A percentile compares a stretch with the other conserved stretches of the same genome.
Conservation (phyloP, 257 asterid genomes). For the Jaltomata sinuosa region DNA sequence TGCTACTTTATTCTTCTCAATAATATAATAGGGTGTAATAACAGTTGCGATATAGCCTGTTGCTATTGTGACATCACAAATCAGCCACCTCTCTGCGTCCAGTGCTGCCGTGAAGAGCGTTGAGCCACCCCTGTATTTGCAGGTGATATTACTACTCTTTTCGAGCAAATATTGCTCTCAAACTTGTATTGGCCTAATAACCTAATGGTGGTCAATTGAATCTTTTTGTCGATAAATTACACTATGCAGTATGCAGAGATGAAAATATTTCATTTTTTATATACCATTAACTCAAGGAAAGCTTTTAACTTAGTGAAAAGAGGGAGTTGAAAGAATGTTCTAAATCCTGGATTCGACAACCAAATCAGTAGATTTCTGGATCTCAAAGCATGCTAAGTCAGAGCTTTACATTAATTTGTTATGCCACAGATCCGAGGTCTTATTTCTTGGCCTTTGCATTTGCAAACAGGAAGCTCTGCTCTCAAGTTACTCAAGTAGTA, state of each 20-base stretch:
- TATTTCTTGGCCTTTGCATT: neutral
- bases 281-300: too few species aligned
- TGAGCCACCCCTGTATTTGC: neutral
- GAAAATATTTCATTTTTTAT: too few species aligned
- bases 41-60: slow-evolving; percentile 32
- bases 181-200: too few species aligned
- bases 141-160: neutral
- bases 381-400: neutral
- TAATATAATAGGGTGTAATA: slow-evolving; percentile 20
- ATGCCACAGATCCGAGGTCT: neutral
- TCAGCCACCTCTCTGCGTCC: slow-evolving; percentile 33
- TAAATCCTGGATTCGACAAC: too few species aligned
- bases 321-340: too few species aligned
- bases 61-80: slow-evolving; percentile 34
- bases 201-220: too few species aligned
- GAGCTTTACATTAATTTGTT: neutral
- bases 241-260: too few species aligned
- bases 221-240: too few species aligned
- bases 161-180: neutral
- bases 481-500: neutral
- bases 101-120: slow-evolving; percentile 27
- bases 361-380: neutral
- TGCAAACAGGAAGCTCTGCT: neutral
- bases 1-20: neutral
- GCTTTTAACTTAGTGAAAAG: too few species aligned